These are phyloP conservation scores for Phaffomyces antillensis DNA, from an alignment of 805 yeast species.

Conservation along the genomic window DNA sequence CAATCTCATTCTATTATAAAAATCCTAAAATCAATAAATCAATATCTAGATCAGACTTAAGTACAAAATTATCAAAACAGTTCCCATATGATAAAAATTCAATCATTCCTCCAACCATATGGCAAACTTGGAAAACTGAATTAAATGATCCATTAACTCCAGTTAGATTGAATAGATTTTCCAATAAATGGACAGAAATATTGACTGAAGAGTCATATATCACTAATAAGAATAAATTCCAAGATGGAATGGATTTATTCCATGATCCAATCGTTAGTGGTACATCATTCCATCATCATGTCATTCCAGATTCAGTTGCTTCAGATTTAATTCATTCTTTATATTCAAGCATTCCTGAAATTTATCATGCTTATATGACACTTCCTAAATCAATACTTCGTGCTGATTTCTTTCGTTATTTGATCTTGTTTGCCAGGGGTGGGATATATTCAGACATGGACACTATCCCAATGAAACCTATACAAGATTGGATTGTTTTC, in stretches of 20 bases:
- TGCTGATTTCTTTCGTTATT: conserved; percentile 91
- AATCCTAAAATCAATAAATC: neutral
- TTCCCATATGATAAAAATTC: conserved; percentile 67
- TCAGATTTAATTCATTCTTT: conserved; percentile 46
- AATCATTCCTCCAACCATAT: conserved; percentile 69
- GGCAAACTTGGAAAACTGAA: conserved; percentile 93
- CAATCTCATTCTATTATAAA: neutral
- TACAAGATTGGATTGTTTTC: conserved; percentile 67
- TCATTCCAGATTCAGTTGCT: conserved; percentile 65
- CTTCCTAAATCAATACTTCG: conserved; percentile 79
- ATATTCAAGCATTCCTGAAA: conserved; percentile 68
- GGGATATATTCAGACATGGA: conserved; percentile 93
- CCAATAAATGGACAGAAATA: conserved; percentile 54
- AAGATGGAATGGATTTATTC: too few relatives aligned
- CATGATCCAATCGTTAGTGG: conserved; percentile 20
- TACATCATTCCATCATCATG: conserved; percentile 32
- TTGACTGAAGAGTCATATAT: conserved; percentile 37
- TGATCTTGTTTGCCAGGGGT: conserved; percentile 82
- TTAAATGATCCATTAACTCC: conserved; percentile 31
- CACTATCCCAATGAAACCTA: conserved; percentile 66
- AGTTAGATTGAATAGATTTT: conserved; percentile 36
- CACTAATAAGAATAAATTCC: too few relatives aligned
- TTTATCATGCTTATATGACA: conserved; percentile 62
- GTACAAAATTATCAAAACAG: conserved; percentile 49
- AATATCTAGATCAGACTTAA: neutral